phyloP scores from a whole-genome alignment of 495 filamentous ascomycete genomes.

The Aspergillus sclerotiicarbonarius region DNA sequence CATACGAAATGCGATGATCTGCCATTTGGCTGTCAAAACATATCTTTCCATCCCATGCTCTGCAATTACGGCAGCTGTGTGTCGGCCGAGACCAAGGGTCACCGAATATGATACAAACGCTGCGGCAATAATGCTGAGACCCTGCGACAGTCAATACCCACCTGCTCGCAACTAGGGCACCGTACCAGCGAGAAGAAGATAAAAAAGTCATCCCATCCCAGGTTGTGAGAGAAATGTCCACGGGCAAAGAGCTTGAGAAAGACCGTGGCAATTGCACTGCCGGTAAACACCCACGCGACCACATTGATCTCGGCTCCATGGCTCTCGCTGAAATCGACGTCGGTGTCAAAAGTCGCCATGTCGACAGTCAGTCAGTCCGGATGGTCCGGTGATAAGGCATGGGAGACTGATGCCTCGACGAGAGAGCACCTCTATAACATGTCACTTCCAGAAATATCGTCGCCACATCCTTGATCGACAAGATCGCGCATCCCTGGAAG shows the following conservation, averaged over 20 bases:
- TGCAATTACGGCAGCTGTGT: constrained; percentile 23
- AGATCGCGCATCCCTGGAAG: no score
- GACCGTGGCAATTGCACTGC: constrained; percentile 17
- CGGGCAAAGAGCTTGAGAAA: constrained; percentile 19
- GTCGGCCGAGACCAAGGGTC: constrained; percentile 22
- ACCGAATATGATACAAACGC: constrained; percentile 23
- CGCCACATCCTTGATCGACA: no score
- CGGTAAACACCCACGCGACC: constrained; percentile 22
- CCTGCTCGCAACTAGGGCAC: background rate
- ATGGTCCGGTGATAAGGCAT: background rate
- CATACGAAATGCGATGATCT: constrained; percentile 22
- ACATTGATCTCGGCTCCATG: constrained; percentile 15
- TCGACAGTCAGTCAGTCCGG: background rate
- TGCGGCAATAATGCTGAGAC: constrained; percentile 24
- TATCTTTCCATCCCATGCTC: constrained; percentile 18
- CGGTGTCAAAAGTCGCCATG: constrained; percentile 17
- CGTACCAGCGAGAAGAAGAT: constrained; percentile 30
- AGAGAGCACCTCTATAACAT: no score
- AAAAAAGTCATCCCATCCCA: constrained; percentile 26
- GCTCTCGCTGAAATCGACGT: constrained; percentile 21
- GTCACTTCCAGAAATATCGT: no score
- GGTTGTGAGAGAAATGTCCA: constrained; percentile 4
- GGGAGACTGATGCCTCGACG: background rate
- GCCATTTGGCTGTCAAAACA: constrained; percentile 16
- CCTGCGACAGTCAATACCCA: constrained; percentile 5